Base-by-base conservation (phyloP, 352 stramenopile genomes). In the Thalassiosira livingstoniorum region DNA sequence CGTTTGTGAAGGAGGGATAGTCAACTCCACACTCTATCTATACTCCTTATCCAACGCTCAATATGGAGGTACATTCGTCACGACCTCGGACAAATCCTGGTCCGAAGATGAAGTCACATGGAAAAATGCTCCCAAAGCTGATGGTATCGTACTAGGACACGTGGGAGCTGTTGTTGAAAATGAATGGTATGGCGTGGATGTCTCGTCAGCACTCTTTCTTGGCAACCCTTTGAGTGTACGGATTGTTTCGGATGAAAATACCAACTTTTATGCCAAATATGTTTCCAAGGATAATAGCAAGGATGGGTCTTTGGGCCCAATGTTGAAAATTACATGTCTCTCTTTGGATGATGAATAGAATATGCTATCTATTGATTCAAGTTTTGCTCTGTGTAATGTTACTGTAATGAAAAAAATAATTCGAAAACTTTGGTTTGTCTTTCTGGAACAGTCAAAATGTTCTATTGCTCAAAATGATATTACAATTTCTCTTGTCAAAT, bases 131-230 rank as follows among this genome's bases (percentile, higher is more conserved):
- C 74, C 74, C 10, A 43, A 25, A 23, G 23, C 43, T 18, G 54
- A 82, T 72, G 74, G 74, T 47, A 82, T 82, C 51, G 65, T 82
- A 13, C 37, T 82, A 21, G 42, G 25, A 3, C 63, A 54, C 1
- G 29, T 82, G n/a, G 57, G 63, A 23, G 4, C 53, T 55, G 32
- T 82, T 4, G 55, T 67, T 37, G 53, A 35, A 18, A 82, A 76
- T n/a, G 66, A 57, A 53, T 82, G 54, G 62, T 82, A 82, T 31
- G 58, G 70, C 21, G 42, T 82, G 21, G 74, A 82, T 71, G 45
- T 76, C 2, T 76, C 74, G 53, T 66, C 74, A 15, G 74, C 74
- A 37, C 15, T 82, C 25, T 51, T 53, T 54, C 23, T 82, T 27
- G 74, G 74, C 21, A 5, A 82, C 21, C 37, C 65, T 31, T 72